A percentile compares a stretch with the other conserved stretches of the same genome.
phyloP scores from a whole-genome alignment of 208 protist genomes.

The Trichomonas vaginalis region DNA sequence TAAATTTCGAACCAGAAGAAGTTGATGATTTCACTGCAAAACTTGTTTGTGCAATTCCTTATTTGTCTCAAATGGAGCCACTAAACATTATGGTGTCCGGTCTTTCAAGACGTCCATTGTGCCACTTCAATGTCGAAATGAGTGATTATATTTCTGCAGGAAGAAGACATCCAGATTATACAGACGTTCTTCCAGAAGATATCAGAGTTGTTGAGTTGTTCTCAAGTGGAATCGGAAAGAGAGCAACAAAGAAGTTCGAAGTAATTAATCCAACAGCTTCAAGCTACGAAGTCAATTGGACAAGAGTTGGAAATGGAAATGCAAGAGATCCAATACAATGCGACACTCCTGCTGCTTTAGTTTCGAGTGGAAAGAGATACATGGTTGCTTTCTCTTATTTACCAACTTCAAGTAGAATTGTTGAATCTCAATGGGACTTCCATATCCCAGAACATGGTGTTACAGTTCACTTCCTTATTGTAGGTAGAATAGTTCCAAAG shows the following conservation, averaged over 20 bases:
- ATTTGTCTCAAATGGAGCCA: neutral
- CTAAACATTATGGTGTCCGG: slow-evolving; percentile 54
- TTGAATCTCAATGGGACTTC: neutral
- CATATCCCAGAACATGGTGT: neutral
- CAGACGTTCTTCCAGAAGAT: neutral
- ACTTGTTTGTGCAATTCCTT: neutral
- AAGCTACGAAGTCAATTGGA: neutral
- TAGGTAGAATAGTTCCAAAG: neutral
- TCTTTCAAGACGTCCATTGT: slow-evolving; percentile 61
- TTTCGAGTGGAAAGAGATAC: neutral
- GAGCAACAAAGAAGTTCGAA: neutral
- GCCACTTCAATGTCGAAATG: slow-evolving; percentile 72
- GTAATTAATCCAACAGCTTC: neutral
- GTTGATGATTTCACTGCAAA: slow-evolving; percentile 38
- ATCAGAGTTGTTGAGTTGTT: neutral
- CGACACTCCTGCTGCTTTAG: neutral
- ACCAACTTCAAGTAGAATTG: neutral
- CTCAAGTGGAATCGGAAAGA: neutral
- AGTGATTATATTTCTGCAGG: slow-evolving; percentile 59
- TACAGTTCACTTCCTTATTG: neutral
- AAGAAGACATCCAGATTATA: slow-evolving; percentile 33
- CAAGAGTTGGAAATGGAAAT: neutral
- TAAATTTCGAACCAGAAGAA: slow-evolving; percentile 60
- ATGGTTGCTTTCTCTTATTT: neutral
- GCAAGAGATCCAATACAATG: neutral